phyloP scores from a whole-genome alignment of 2,329 filamentous ascomycete genomes.

The Calonectria pauciramosa region DNA sequence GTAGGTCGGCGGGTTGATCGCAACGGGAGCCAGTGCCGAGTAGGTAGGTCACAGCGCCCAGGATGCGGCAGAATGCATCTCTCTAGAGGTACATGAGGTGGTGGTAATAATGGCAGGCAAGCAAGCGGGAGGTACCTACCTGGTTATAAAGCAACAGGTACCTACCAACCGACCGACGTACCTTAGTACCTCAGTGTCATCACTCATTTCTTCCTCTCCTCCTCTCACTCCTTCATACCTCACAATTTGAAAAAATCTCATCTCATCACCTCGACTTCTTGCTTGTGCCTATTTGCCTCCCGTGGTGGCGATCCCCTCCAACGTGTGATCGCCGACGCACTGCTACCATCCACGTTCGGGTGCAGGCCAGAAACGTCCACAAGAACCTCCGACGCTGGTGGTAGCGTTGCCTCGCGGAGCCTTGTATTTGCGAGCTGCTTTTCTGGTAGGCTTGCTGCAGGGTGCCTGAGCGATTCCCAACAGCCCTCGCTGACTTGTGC shows the following conservation, averaged over 20 bases:
- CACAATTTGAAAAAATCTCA: background rate
- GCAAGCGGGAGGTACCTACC: background rate
- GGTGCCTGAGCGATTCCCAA: constrained; percentile 6
- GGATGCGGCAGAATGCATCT: constrained; percentile 18
- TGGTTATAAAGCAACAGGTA: constrained; percentile 26
- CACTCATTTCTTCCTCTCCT: background rate
- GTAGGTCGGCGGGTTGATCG: constrained; percentile 2
- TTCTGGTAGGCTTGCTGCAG: constrained; percentile 2
- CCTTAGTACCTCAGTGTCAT: background rate
- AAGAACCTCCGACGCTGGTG: background rate
- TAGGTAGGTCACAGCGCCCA: constrained; percentile 1
- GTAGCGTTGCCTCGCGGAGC: background rate
- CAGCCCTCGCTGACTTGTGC: constrained; percentile 9
- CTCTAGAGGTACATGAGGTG: background rate
- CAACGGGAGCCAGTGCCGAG: constrained; percentile 6
- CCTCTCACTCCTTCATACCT: constrained; percentile 5
- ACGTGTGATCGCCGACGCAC: constrained; percentile 9
- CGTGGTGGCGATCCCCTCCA: background rate
- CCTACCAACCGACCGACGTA: background rate
- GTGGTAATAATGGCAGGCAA: background rate
- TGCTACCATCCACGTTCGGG: constrained; percentile 1
- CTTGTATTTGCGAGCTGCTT: constrained; percentile 8
- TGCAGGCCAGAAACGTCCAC: background rate
- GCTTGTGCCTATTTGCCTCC: background rate
- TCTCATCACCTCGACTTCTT: background rate